Evolutionary conservation across 495 filamentous ascomycete species (phyloP).

Genomic region (Chaetomium fimeti): DNA sequence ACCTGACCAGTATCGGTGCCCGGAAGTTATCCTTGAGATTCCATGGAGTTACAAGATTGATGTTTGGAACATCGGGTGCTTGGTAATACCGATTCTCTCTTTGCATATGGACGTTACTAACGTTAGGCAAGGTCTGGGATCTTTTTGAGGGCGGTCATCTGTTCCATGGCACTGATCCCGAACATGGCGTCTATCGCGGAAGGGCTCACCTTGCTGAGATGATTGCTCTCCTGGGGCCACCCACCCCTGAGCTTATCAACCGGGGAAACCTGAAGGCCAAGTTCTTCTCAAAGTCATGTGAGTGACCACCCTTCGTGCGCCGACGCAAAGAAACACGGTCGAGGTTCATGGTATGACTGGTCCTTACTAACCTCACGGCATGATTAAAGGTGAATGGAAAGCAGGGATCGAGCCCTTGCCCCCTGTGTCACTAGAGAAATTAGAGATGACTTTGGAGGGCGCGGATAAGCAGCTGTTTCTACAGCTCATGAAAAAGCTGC

Average conservation of each 20-base stretch:
- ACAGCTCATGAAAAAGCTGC: conserved; percentile 45
- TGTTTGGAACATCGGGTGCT: conserved; percentile 53
- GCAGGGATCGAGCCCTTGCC: conserved; percentile 33
- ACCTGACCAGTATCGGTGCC: conserved; percentile 46
- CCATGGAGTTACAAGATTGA: conserved; percentile 50
- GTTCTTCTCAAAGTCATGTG: conserved; percentile 4
- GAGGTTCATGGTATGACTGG: not conserved
- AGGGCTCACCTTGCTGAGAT: conserved; percentile 13
- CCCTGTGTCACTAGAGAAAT: conserved; percentile 33
- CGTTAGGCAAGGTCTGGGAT: conserved; percentile 47
- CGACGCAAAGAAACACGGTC: too few species aligned
- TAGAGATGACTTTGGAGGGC: conserved; percentile 40
- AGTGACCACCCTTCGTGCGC: not conserved
- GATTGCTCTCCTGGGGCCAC: conserved; percentile 1
- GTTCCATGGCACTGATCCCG: conserved; percentile 47
- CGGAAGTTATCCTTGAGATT: conserved; percentile 49
- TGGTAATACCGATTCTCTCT: conserved; percentile 36
- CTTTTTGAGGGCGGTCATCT: conserved; percentile 49
- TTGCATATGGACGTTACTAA: not conserved
- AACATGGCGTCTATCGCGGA: conserved; percentile 40
- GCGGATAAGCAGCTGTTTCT: conserved; percentile 46
- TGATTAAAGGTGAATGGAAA: conserved; percentile 35
- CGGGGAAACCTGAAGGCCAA: not conserved
- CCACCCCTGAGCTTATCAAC: not conserved
- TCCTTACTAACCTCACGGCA: not conserved